Percentiles rank a stretch among this genome's conserved stretches.
Evolutionary conservation across 2,329 filamentous ascomycete genomes (phyloP).

Genomic region (Penicillium sp.): DNA sequence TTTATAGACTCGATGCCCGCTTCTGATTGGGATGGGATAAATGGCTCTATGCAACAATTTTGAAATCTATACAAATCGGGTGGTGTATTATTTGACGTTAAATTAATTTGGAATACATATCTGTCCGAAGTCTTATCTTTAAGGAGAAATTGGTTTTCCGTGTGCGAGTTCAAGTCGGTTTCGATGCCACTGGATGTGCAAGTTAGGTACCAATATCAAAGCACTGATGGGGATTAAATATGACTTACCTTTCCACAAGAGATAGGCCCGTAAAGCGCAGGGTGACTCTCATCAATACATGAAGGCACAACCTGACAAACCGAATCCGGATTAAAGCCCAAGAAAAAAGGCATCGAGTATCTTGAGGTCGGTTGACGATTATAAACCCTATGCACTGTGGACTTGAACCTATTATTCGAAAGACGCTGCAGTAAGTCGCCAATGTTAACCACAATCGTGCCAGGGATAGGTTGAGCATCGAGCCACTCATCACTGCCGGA

Average conservation of each 20-base stretch:
- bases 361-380: conserved; percentile 37
- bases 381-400: conserved; percentile 52
- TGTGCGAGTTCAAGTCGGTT: conserved; percentile 18
- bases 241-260: conserved; percentile 46
- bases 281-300: conserved; percentile 48
- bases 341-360: conserved; percentile 58
- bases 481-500: conserved; percentile 36
- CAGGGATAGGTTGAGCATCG: conserved; percentile 36
- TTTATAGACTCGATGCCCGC: conserved; percentile 10
- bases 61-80: background rate
- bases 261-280: conserved; percentile 52
- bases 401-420: conserved; percentile 52
- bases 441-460: conserved; percentile 53
- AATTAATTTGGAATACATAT: background rate
- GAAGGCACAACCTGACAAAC: conserved; percentile 44
- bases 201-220: background rate
- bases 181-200: conserved; percentile 20
- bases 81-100: background rate
- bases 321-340: conserved; percentile 54
- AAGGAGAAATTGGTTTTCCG: background rate
- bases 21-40: conserved; percentile 3
- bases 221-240: background rate
- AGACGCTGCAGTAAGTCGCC: conserved; percentile 54
- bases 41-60: conserved; percentile 3
- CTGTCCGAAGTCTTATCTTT: background rate